phyloP scores from a whole-genome alignment of 2,329 filamentous ascomycete genomes.

The Monilinia fructicola region DNA sequence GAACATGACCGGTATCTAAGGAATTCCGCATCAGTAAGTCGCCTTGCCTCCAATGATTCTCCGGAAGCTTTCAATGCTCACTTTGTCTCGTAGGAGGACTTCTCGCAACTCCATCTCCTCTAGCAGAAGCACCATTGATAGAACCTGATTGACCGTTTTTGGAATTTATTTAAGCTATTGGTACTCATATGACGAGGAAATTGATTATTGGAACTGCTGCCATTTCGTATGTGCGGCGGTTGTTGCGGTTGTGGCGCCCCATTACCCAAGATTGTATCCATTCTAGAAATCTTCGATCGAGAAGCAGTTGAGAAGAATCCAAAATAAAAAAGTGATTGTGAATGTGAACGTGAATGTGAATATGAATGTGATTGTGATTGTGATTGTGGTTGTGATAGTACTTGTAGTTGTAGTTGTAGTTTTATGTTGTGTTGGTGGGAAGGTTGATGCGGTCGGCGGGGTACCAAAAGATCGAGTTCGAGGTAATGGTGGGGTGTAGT shows the following conservation, averaged over 20 bases:
- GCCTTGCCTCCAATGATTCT: background rate
- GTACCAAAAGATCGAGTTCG: conserved; percentile 6
- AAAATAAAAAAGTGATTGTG: background rate
- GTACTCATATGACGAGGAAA: conserved; percentile 25
- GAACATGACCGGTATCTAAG: conserved; percentile 24
- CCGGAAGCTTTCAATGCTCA: conserved; percentile 14
- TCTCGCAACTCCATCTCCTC: conserved; percentile 22
- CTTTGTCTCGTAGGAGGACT: conserved; percentile 25
- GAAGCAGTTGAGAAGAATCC: too few relatives aligned
- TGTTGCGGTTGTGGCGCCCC: conserved; percentile 22
- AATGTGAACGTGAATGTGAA: background rate
- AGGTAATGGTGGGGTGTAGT: background rate
- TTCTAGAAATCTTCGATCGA: background rate
- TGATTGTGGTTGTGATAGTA: too few relatives aligned
- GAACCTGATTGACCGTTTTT: conserved; percentile 21
- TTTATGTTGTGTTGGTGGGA: conserved; percentile 12
- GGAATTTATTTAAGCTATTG: conserved; percentile 22
- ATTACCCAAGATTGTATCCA: conserved; percentile 24
- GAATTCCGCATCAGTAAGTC: conserved; percentile 17
- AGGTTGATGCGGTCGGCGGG: conserved; percentile 13
- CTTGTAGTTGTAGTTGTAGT: background rate
- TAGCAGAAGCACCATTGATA: background rate
- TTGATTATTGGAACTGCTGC: conserved; percentile 22
- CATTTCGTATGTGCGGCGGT: conserved; percentile 22
- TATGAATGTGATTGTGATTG: too few relatives aligned